phyloP scores from a whole-genome alignment of 78 protist genomes.

The Dictyostelium discoideum region DNA sequence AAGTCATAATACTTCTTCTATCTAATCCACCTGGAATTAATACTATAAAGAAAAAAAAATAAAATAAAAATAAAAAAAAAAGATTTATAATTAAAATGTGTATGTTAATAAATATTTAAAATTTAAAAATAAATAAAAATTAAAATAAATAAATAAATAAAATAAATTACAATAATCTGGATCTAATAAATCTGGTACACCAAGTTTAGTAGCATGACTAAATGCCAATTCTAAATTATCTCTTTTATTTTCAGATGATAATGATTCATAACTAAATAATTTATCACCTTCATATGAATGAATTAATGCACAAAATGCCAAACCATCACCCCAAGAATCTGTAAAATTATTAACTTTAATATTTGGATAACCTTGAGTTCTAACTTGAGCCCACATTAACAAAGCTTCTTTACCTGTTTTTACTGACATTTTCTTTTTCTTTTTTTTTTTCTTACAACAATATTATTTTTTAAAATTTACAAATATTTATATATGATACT shows the following conservation, averaged over 20 bases:
- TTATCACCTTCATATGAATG: slow-evolving; percentile 81
- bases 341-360: slow-evolving; percentile 65
- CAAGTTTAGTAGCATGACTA: slow-evolving; percentile 1
- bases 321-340: slow-evolving; percentile 78
- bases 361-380: slow-evolving; percentile 71
- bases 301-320: slow-evolving; percentile 73
- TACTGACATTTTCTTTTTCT: slow-evolving; percentile 37
- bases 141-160: background rate
- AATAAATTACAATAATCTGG: slow-evolving; percentile 34
- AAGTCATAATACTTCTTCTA: slow-evolving; percentile 75
- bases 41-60: background rate
- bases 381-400: slow-evolving; percentile 72
- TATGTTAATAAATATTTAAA: background rate
- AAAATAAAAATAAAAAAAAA: background rate
- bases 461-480: too few relatives aligned
- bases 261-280: slow-evolving; percentile 30
- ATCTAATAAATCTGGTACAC: slow-evolving; percentile 77
- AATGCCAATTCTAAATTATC: slow-evolving; percentile 70
- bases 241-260: slow-evolving; percentile 15
- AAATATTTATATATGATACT: background rate
- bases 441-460: background rate
- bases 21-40: slow-evolving; percentile 69
- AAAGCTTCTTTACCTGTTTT: slow-evolving; percentile 78
- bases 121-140: background rate
- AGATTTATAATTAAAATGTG: background rate